phyloP scores from a whole-genome alignment of 345 rosid genomes.

The Conringia planisiliqua region DNA sequence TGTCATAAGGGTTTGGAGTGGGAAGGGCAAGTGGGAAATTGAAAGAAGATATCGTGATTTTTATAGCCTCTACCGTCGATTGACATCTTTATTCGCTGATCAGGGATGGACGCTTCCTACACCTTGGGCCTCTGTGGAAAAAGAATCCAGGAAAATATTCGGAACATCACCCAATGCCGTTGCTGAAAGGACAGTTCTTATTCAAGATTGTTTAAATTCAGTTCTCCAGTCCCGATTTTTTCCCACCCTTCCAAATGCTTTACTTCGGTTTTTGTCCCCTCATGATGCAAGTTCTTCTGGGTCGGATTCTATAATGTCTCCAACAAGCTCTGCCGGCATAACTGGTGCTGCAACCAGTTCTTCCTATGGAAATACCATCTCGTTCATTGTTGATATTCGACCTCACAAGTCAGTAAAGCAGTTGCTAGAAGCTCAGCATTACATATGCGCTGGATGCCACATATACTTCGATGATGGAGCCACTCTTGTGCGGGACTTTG shows the following conservation, averaged over 20 bases:
- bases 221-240: slow-evolving; percentile 54
- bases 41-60: slow-evolving; percentile 96
- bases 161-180: slow-evolving; percentile 82
- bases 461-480: slow-evolving; percentile 74
- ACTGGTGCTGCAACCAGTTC: slow-evolving; percentile 40
- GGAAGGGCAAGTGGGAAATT: slow-evolving; percentile 80
- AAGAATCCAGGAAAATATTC: slow-evolving; percentile 77
- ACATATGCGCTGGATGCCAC: slow-evolving; percentile 91
- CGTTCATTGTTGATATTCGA: slow-evolving; percentile 68
- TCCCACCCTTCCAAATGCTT: slow-evolving; percentile 59
- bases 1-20: slow-evolving; percentile 71
- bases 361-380: slow-evolving; percentile 77
- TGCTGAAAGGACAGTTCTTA: slow-evolving; percentile 77
- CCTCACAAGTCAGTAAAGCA: slow-evolving; percentile 69
- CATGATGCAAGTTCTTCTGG: slow-evolving; percentile 56
- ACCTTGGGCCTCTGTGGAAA: slow-evolving; percentile 79
- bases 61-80: slow-evolving; percentile 69
- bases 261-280: slow-evolving; percentile 74
- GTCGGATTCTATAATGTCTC: slow-evolving; percentile 37
- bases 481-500: slow-evolving; percentile 68
- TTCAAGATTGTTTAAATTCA: slow-evolving; percentile 80
- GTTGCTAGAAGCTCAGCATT: slow-evolving; percentile 79
- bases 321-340: slow-evolving; percentile 29
- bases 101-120: slow-evolving; percentile 86
- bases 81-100: slow-evolving; percentile 68